Conservation (phyloP, 331 rosid species). For the Stylosanthes scabra region DNA sequence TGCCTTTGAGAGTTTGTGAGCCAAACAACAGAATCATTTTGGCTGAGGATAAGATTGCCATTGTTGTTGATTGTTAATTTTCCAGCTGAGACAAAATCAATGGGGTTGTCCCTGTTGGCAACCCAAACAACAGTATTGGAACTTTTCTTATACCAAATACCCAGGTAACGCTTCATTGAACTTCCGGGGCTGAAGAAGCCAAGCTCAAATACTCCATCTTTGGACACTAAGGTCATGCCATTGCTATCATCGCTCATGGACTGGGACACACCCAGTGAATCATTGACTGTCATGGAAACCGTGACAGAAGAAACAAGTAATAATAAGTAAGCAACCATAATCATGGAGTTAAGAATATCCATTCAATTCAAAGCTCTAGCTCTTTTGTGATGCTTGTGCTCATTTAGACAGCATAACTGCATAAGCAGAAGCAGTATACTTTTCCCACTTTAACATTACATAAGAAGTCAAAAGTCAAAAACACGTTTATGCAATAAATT, state of each 20-base stretch:
- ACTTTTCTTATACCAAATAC: not conserved
- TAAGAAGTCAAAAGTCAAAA: no score
- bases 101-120: conserved; percentile 4
- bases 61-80: not conserved
- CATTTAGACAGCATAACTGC: no score
- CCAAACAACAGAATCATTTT: conserved; percentile 17
- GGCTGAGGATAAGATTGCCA: conserved; percentile 11
- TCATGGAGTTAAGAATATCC: not conserved
- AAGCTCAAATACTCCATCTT: not conserved
- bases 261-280: not conserved
- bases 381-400: no score
- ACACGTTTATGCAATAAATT: no score
- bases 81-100: conserved; percentile 3
- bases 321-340: not conserved
- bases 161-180: not conserved
- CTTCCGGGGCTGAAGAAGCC: conserved; percentile 1
- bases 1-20: not conserved
- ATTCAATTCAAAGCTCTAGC: not conserved
- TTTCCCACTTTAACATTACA: no score
- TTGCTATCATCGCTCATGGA: not conserved
- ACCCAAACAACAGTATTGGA: not conserved
- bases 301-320: not conserved
- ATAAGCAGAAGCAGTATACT: no score
- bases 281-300: conserved; percentile 1
- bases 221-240: not conserved